phyloP scores from a whole-genome alignment of 306 rosid genomes.

The Vicia sativa region DNA sequence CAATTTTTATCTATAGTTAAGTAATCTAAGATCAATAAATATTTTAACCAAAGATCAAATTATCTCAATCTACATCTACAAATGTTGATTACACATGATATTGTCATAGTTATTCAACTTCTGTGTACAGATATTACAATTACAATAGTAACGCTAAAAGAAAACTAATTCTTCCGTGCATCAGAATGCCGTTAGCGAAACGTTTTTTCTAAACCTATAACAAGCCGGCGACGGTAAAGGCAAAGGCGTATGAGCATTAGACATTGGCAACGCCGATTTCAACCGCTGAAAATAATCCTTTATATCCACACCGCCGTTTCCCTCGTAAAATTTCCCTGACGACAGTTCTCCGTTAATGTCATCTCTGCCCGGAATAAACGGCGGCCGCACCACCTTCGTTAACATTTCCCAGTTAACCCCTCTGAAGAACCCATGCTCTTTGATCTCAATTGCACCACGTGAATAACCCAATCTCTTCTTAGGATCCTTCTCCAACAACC shows the following conservation, averaged over 20 bases:
- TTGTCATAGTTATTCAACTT: slow-evolving; percentile 44
- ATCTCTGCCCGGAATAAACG: slow-evolving; percentile 68
- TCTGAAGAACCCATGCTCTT: slow-evolving; percentile 73
- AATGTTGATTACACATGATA: neutral
- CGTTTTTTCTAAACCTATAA: slow-evolving; percentile 30
- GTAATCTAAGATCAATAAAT: too few relatives aligned
- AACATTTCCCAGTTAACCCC: slow-evolving; percentile 80
- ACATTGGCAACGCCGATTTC: slow-evolving; percentile 59
- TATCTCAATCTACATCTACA: too few relatives aligned
- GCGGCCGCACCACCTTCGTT: slow-evolving; percentile 74
- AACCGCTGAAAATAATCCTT: slow-evolving; percentile 56
- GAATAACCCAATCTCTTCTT: slow-evolving; percentile 68
- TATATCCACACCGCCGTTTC: slow-evolving; percentile 37
- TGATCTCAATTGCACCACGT: slow-evolving; percentile 80
- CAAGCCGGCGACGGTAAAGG: slow-evolving; percentile 48
- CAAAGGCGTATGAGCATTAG: slow-evolving; percentile 44
- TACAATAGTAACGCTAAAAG: neutral
- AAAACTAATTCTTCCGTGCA: too few relatives aligned
- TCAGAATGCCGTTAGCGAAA: slow-evolving; percentile 58
- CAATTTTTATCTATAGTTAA: too few relatives aligned
- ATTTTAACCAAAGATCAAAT: too few relatives aligned
- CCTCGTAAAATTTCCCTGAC: neutral
- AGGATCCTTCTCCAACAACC: slow-evolving; percentile 79
- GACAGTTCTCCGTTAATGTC: slow-evolving; percentile 23
- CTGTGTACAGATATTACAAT: slow-evolving; percentile 39